phyloP scores from a whole-genome alignment of 345 rosid genomes.

The Lepidium africanum region DNA sequence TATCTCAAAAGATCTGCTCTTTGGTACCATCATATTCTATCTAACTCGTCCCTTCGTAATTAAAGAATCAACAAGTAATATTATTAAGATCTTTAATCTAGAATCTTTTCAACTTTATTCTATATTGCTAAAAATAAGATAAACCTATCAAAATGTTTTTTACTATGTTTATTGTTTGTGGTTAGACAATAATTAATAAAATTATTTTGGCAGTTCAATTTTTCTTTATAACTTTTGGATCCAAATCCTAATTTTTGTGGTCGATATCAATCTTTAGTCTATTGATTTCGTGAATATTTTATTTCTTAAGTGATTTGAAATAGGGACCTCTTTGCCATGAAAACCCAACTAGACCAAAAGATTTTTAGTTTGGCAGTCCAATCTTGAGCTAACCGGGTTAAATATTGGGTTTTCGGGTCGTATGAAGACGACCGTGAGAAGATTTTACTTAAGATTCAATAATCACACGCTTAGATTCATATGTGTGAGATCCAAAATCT shows the following conservation, averaged over 20 bases:
- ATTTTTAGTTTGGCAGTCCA: too few species aligned
- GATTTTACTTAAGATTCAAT: background rate
- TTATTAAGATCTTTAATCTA: background rate
- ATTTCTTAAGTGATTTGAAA: too few species aligned
- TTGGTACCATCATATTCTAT: constrained; percentile 44
- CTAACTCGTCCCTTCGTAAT: background rate
- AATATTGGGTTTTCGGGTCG: background rate
- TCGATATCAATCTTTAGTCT: too few species aligned
- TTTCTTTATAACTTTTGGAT: too few species aligned
- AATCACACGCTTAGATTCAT: background rate
- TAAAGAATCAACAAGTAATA: background rate
- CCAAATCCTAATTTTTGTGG: too few species aligned
- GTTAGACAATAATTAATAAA: too few species aligned
- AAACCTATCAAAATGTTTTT: too few species aligned
- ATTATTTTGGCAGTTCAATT: too few species aligned
- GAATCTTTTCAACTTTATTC: background rate
- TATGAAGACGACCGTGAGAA: background rate
- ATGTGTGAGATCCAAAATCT: background rate
- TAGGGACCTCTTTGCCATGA: too few species aligned
- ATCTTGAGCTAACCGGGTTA: background rate
- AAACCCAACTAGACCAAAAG: too few species aligned
- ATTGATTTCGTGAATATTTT: too few species aligned
- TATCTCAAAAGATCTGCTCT: constrained; percentile 43
- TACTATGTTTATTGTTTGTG: too few species aligned
- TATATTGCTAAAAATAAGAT: background rate